phyloP scores from a whole-genome alignment of 345 rosid genomes.

The Anacardium occidentale region DNA sequence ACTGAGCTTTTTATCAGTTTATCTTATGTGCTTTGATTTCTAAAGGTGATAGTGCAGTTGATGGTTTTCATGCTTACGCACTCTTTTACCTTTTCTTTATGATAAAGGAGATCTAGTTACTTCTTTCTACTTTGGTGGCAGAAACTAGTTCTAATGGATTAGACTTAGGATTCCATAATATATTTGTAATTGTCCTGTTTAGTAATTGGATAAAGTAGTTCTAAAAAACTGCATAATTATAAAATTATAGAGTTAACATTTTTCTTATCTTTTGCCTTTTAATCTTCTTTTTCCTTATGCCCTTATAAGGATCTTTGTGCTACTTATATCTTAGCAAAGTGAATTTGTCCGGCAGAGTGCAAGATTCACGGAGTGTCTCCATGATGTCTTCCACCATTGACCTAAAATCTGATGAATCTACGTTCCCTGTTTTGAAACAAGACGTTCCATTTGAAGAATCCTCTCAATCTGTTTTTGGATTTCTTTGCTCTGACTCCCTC shows the following conservation, averaged over 20 bases:
- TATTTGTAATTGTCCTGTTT: not conserved
- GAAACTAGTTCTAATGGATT: conserved; percentile 19
- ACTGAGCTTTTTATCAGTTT: conserved; percentile 4
- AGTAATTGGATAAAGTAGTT: not conserved
- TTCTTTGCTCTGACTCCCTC: conserved; percentile 46
- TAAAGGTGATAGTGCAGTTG: conserved; percentile 19
- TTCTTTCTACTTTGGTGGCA: conserved; percentile 32
- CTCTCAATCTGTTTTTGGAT: conserved; percentile 43
- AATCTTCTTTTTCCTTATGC: not conserved
- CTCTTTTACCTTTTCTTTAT: conserved; percentile 20
- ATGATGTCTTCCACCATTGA: conserved; percentile 31
- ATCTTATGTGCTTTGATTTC: conserved; percentile 3
- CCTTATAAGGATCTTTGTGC: not conserved
- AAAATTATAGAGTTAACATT: not conserved
- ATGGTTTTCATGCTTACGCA: conserved; percentile 14
- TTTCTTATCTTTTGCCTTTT: not conserved
- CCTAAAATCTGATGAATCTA: conserved; percentile 36
- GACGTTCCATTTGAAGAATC: conserved; percentile 29
- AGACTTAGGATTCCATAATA: conserved; percentile 25
- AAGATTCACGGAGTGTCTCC: conserved; percentile 27
- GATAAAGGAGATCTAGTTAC: conserved; percentile 28
- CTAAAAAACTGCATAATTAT: not conserved
- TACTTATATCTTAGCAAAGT: conserved; percentile 20
- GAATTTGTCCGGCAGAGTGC: conserved; percentile 34
- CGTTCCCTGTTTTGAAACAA: conserved; percentile 30